A percentile compares a stretch with the other conserved stretches of the same genome.
Evolutionary conservation across 202 grass and related monocot species (phyloP).

Genomic region (Elaeis oleifera): DNA sequence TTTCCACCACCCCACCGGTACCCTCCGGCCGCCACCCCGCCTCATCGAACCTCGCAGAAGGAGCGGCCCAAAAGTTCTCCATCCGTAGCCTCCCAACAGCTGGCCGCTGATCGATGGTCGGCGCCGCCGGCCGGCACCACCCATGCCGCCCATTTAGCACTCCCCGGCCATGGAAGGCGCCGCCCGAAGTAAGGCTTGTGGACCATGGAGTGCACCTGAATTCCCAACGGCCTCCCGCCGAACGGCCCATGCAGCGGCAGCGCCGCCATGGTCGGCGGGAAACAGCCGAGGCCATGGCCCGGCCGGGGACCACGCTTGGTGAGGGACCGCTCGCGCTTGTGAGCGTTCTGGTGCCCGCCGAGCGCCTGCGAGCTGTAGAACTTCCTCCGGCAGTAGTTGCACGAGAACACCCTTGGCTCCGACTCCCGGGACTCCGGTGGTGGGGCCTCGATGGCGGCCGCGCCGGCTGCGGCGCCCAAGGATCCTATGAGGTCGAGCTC

Average conservation of each 20-base stretch:
- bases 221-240: neutral
- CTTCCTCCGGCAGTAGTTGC: conserved; percentile 14
- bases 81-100: neutral
- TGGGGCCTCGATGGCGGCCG: neutral
- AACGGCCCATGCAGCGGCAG: neutral
- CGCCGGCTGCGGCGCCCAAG: neutral
- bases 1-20: neutral
- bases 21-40: neutral
- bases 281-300: neutral
- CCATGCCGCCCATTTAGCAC: too few species aligned
- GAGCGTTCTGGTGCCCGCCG: conserved; percentile 21
- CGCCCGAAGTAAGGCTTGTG: neutral
- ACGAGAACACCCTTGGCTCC: conserved; percentile 6
- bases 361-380: conserved; percentile 27
- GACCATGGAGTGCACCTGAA: neutral
- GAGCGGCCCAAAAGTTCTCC: too few species aligned
- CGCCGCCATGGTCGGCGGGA: conserved; percentile 4
- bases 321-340: conserved; percentile 17
- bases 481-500: conserved; percentile 15
- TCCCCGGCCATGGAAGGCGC: too few species aligned
- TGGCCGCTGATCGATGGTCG: neutral
- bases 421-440: neutral
- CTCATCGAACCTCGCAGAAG: neutral
- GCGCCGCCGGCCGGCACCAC: neutral
- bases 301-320: neutral